These are phyloP conservation scores for Xylaria intraflava DNA, from an alignment of 495 filamentous ascomycete species.

Conservation along the genomic window DNA sequence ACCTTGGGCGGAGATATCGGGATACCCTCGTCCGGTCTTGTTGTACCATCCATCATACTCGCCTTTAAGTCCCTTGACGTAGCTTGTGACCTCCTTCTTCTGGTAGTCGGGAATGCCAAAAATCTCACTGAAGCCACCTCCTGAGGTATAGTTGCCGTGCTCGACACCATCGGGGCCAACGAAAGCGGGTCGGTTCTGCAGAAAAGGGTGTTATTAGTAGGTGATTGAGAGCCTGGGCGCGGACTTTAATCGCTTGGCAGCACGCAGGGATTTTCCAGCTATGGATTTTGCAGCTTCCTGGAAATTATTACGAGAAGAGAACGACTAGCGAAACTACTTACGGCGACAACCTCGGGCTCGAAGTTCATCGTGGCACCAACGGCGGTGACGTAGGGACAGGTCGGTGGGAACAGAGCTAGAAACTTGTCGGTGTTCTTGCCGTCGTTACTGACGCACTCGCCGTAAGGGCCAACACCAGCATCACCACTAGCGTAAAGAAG, in stretches of 20 bases:
- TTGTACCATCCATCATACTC: conserved; percentile 39
- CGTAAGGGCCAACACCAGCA: conserved; percentile 54
- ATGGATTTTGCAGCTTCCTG: not conserved
- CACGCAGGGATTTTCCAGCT: not conserved
- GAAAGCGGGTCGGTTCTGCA: conserved; percentile 19
- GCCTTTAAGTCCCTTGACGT: conserved; percentile 45
- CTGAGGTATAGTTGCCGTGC: conserved; percentile 40
- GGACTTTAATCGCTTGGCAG: too few species aligned
- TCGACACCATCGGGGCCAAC: conserved; percentile 18
- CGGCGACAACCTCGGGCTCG: conserved; percentile 54
- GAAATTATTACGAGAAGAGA: conserved; percentile 22
- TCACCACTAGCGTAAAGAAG: conserved; percentile 71
- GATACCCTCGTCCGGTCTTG: conserved; percentile 58
- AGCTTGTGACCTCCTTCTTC: conserved; percentile 45
- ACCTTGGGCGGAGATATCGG: conserved; percentile 62
- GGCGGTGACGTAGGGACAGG: conserved; percentile 68
- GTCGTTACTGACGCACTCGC: conserved; percentile 59
- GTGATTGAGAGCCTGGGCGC: too few species aligned
- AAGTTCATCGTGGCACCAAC: conserved; percentile 61
- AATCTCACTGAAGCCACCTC: conserved; percentile 63
- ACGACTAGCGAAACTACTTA: not conserved
- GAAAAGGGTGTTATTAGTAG: not conserved
- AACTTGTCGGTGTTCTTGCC: conserved; percentile 62
- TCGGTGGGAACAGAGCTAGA: conserved; percentile 61
- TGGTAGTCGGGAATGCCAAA: conserved; percentile 59